Percentiles rank a stretch among this genome's conserved stretches.
These are phyloP conservation scores for Aspergillus panamensis DNA, from an alignment of 495 filamentous ascomycete species.

Conservation along the genomic window DNA sequence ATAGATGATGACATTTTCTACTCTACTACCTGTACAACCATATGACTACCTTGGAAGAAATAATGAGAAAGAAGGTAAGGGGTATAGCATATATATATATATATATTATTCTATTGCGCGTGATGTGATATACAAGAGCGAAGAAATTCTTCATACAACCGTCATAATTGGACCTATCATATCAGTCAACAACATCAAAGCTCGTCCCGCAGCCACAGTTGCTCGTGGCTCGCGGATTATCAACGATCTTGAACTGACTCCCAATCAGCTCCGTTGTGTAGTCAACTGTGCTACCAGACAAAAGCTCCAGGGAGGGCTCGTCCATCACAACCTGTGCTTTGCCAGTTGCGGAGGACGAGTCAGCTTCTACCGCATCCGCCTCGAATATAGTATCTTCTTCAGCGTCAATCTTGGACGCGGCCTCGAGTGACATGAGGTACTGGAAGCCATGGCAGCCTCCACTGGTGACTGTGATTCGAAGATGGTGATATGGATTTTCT, in stretches of 20 bases:
- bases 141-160: background rate
- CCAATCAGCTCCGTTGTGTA: constrained; percentile 97
- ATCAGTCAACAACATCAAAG: constrained; percentile 79
- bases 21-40: background rate
- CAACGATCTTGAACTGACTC: constrained; percentile 94
- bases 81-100: background rate
- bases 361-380: constrained; percentile 25
- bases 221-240: constrained; percentile 85
- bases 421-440: constrained; percentile 85
- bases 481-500: constrained; percentile 73
- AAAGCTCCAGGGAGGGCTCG: constrained; percentile 75
- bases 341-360: constrained; percentile 36
- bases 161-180: background rate
- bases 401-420: constrained; percentile 50
- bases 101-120: background rate
- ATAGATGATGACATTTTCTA: constrained; percentile 23
- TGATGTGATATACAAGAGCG: background rate
- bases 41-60: too few relatives aligned
- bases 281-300: constrained; percentile 91
- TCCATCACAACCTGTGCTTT: constrained; percentile 88
- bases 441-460: constrained; percentile 98
- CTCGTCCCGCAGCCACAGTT: constrained; percentile 98
- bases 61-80: background rate
- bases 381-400: constrained; percentile 75
- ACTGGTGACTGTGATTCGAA: constrained; percentile 85